phyloP scores from a whole-genome alignment of 2,329 filamentous ascomycete species.

The Aspergillus bombycis region DNA sequence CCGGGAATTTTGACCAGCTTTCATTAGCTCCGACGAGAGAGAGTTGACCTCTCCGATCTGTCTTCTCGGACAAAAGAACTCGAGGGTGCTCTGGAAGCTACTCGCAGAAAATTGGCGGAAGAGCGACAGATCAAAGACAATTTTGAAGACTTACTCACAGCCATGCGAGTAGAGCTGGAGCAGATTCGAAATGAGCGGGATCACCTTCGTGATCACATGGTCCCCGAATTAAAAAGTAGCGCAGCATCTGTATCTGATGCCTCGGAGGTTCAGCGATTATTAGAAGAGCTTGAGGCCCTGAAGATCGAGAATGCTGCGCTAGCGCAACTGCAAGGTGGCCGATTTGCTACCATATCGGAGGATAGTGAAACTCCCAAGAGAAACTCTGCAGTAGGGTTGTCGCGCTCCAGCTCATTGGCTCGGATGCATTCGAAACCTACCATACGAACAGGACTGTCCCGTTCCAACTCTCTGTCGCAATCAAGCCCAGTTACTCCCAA shows the following conservation, averaged over 20 bases:
- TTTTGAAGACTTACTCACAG: slow-evolving; percentile 87
- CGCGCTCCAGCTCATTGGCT: slow-evolving; percentile 69
- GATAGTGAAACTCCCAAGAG: slow-evolving; percentile 53
- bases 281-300: slow-evolving; percentile 78
- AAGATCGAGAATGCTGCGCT: slow-evolving; percentile 52
- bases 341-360: slow-evolving; percentile 65
- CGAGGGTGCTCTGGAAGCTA: slow-evolving; percentile 78
- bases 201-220: slow-evolving; percentile 77
- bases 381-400: slow-evolving; percentile 56
- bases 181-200: slow-evolving; percentile 86
- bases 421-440: slow-evolving; percentile 51
- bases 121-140: slow-evolving; percentile 88
- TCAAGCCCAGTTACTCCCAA: slow-evolving; percentile 59
- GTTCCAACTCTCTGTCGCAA: slow-evolving; percentile 58
- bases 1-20: slow-evolving; percentile 18
- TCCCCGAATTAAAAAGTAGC: slow-evolving; percentile 77
- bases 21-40: slow-evolving; percentile 51
- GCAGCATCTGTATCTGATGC: slow-evolving; percentile 33
- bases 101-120: slow-evolving; percentile 78
- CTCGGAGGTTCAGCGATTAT: slow-evolving; percentile 68
- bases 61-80: slow-evolving; percentile 72
- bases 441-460: slow-evolving; percentile 42
- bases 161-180: slow-evolving; percentile 79
- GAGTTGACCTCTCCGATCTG: slow-evolving; percentile 52
- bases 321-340: slow-evolving; percentile 51